phyloP scores from a whole-genome alignment of 805 yeast genomes.

The Candida incommunis region DNA sequence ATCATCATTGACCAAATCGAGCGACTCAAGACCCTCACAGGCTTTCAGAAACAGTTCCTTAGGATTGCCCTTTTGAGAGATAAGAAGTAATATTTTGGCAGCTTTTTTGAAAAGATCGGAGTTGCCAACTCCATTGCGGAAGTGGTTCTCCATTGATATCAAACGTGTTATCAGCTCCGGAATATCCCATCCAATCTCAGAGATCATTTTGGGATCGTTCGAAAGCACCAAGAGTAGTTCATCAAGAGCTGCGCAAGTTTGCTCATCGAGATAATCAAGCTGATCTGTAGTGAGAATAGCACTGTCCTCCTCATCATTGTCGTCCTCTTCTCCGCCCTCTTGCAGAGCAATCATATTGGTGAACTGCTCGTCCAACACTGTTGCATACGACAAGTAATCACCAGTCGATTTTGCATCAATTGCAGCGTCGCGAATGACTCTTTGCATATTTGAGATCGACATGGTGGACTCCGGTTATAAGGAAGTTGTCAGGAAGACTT shows the following conservation, averaged over 20 bases:
- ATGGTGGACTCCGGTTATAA: too few relatives aligned
- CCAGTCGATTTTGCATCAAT: conserved; percentile 24
- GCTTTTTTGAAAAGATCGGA: conserved; percentile 21
- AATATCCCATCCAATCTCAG: conserved; percentile 85
- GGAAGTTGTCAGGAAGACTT: too few relatives aligned
- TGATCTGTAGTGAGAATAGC: conserved; percentile 38
- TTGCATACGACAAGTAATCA: conserved; percentile 61
- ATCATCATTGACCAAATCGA: conserved; percentile 6
- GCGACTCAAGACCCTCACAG: conserved; percentile 42
- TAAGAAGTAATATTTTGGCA: conserved; percentile 41
- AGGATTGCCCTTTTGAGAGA: conserved; percentile 62
- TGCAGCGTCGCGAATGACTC: conserved; percentile 8
- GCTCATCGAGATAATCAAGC: conserved; percentile 12
- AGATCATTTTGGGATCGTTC: conserved; percentile 24
- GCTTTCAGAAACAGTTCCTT: conserved; percentile 63
- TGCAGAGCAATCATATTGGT: conserved; percentile 20
- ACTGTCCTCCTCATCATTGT: conserved; percentile 33
- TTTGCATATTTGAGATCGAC: not conserved
- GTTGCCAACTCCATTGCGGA: conserved; percentile 5
- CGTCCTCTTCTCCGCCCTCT: too few relatives aligned
- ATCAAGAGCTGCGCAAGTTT: conserved; percentile 32
- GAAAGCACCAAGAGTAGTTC: conserved; percentile 25
- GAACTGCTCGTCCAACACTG: conserved; percentile 38
- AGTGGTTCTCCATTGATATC: conserved; percentile 15
- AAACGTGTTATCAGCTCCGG: conserved; percentile 52